Evolutionary conservation across 1,284 basidiomycete species (phyloP), one percentile per base, ranked within the genome.

Genomic region (Cutaneotrichosporon daszewskae): DNA sequence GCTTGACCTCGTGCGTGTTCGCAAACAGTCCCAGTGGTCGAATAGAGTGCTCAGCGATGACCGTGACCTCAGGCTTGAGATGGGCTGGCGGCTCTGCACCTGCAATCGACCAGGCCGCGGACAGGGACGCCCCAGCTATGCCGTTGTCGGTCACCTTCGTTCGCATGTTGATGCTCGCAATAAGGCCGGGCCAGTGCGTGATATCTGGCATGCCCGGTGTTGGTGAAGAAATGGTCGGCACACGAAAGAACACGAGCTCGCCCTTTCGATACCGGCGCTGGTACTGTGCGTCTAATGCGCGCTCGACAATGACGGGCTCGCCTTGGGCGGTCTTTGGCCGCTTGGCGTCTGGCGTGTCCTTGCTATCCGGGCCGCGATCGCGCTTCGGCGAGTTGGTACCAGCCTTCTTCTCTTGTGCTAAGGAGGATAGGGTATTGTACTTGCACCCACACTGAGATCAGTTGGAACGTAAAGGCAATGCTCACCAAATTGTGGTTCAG

Each of bases 141-240:
- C 18, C 14, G 32, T 34, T 27, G 5, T 36, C 45, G 14, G 26
- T 26, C 9, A 27, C 16, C 9, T 23, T 17, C n/a, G 26, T 8
- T 7, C 23, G 27, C 18, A 45, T 32, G 16, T 37, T 42, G 18
- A 45, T 47, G 5, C 32, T 34, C 12, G 58, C 48, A 12, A 64
- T 45, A 3, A 67, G 45, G 2, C 55, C 65, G 3, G 66, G 66
- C 66, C 66, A 69, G 35, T 67, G 66, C 0, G 65, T 66, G 25
- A 69, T 54, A 3, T 45, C 36, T 8, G 53, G 53, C 1, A 60
- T 28, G 9, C 37, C 45, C 4, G 25, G 31, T 5, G 34, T 31
- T 11, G 60, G 58, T 5, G 62, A 41, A 7, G 35, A 8, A 29
- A 67, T 57, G 2, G 53, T 51, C 0, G 53, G 37, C 23, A 66